Percentiles rank a stretch among this genome's conserved stretches.
These are phyloP conservation scores for Arabidopsis thaliana DNA, from an alignment of 345 rosid species.

Conservation along the genomic window DNA sequence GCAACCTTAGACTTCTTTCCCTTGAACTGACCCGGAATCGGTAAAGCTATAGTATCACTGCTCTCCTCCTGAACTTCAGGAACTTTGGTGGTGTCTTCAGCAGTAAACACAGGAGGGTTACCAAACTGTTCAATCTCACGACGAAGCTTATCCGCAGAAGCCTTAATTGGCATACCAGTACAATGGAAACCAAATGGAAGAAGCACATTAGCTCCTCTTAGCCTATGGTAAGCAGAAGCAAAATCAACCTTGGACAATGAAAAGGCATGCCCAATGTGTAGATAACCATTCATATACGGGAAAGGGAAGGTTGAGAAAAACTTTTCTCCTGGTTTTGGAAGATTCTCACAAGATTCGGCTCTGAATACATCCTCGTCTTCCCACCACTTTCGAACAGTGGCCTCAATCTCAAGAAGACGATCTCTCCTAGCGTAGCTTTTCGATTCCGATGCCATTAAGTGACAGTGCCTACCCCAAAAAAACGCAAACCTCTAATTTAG, in stretches of 20 bases:
- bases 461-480: slow-evolving; percentile 46
- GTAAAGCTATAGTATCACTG: slow-evolving; percentile 46
- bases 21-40: slow-evolving; percentile 65
- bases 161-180: slow-evolving; percentile 98
- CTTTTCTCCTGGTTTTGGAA: slow-evolving; percentile 65
- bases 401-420: slow-evolving; percentile 70
- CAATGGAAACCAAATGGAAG: slow-evolving; percentile 92
- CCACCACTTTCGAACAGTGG: slow-evolving; percentile 63
- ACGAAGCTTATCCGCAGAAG: slow-evolving; percentile 88
- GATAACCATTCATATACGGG: slow-evolving; percentile 84
- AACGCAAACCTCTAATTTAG: not conserved
- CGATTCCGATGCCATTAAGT: slow-evolving; percentile 73
- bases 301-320: slow-evolving; percentile 80
- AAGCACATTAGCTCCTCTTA: slow-evolving; percentile 85
- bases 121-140: slow-evolving; percentile 78
- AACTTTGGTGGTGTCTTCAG: slow-evolving; percentile 38
- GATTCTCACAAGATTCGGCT: slow-evolving; percentile 61
- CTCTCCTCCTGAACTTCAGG: slow-evolving; percentile 48
- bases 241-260: slow-evolving; percentile 84
- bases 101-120: slow-evolving; percentile 68
- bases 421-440: slow-evolving; percentile 83
- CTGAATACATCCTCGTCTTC: slow-evolving; percentile 67
- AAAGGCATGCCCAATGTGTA: slow-evolving; percentile 86
- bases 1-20: slow-evolving; percentile 90
- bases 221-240: slow-evolving; percentile 88